phyloP scores from a whole-genome alignment of 225 moss, liverwort and hornwort genomes.

The Marchantia paleacea region DNA sequence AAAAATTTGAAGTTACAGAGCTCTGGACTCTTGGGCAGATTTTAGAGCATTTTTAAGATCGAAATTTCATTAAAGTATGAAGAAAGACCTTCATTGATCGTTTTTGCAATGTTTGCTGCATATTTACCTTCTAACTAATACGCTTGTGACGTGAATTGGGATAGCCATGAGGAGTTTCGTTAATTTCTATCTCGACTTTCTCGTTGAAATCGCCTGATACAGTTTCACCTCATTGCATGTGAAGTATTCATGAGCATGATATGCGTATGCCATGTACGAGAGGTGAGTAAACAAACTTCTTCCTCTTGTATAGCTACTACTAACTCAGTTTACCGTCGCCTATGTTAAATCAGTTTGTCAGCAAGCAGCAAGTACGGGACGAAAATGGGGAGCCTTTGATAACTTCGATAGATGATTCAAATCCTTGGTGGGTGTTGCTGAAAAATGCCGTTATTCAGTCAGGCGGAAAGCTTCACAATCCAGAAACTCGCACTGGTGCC shows the following conservation, averaged over 20 bases:
- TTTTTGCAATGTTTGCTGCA: neutral
- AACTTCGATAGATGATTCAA: slow-evolving; percentile 21
- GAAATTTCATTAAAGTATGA: neutral
- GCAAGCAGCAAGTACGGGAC: slow-evolving; percentile 3
- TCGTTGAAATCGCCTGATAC: too few species aligned
- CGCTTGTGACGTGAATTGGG: too few species aligned
- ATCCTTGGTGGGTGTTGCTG: slow-evolving; percentile 26
- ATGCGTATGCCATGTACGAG: too few species aligned
- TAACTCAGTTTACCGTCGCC: too few species aligned
- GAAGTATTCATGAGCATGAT: too few species aligned
- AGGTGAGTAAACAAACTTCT: too few species aligned
- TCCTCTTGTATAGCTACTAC: too few species aligned
- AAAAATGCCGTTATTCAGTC: slow-evolving; percentile 24
- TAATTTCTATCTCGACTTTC: too few species aligned
- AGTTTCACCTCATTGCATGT: too few species aligned
- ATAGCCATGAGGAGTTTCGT: too few species aligned
- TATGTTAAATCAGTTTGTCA: slow-evolving; percentile 16
- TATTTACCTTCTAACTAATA: neutral
- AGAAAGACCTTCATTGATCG: neutral
- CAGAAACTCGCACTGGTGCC: slow-evolving; percentile 33
- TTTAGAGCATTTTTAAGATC: too few species aligned
- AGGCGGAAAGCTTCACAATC: slow-evolving; percentile 26
- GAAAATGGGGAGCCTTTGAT: slow-evolving; percentile 5
- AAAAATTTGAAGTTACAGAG: neutral
- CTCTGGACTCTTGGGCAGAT: neutral